These are phyloP conservation scores for Tieghemostelium lacteum DNA, from an alignment of 78 protist species.

Conservation along the genomic window DNA sequence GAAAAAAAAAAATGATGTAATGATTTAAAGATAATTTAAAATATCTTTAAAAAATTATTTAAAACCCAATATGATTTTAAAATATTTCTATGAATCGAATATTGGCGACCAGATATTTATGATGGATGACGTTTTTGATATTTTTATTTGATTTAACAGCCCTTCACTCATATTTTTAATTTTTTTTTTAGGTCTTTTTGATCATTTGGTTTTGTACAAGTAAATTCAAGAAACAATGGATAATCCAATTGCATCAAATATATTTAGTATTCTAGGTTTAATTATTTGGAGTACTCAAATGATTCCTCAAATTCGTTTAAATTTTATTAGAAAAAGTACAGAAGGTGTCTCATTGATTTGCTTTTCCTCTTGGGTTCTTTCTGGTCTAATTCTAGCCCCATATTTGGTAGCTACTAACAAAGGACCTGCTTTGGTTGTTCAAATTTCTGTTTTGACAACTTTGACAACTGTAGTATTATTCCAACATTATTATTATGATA, in stretches of 20 bases:
- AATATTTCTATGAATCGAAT: no score
- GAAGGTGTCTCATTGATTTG: slow-evolving; percentile 22
- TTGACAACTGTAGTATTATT: slow-evolving; percentile 6
- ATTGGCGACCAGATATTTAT: no score
- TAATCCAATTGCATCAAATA: slow-evolving; percentile 3
- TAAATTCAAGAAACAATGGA: no score
- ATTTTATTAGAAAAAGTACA: slow-evolving; percentile 35
- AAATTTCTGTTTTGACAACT: slow-evolving; percentile 2
- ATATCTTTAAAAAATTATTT: no score
- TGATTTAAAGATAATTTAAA: no score
- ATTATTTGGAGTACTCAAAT: slow-evolving; percentile 22
- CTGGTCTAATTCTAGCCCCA: slow-evolving; percentile 10
- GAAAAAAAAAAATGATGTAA: no score
- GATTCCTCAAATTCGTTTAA: slow-evolving; percentile 5
- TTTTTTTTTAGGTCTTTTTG: no score
- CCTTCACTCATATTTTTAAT: no score
- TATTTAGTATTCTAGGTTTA: slow-evolving; percentile 17
- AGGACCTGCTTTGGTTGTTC: not conserved
- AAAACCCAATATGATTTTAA: no score
- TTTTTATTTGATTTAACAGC: no score
- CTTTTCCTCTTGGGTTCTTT: slow-evolving; percentile 14
- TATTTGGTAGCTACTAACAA: slow-evolving; percentile 6
- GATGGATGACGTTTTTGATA: no score
- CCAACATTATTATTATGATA: slow-evolving; percentile 30
- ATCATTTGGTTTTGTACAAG: no score